These are phyloP conservation scores for Penicillium canariense DNA, from an alignment of 495 filamentous ascomycete genomes.

Conservation along the genomic window DNA sequence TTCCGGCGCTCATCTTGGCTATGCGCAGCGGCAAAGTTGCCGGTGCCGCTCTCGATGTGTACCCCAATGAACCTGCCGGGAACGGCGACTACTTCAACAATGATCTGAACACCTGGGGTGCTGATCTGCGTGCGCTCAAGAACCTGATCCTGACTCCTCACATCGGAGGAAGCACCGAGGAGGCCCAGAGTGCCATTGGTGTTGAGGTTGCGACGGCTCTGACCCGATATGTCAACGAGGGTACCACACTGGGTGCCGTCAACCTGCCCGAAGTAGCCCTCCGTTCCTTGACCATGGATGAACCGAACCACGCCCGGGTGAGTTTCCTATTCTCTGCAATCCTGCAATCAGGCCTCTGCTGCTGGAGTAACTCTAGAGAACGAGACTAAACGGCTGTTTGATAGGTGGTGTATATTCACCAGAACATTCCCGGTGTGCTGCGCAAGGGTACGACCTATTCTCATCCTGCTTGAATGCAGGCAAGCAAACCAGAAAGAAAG, in stretches of 20 bases:
- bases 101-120: slow-evolving; percentile 80
- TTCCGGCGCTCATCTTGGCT: slow-evolving; percentile 84
- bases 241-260: slow-evolving; percentile 83
- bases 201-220: slow-evolving; percentile 86
- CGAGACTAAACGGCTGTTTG: slow-evolving; percentile 9
- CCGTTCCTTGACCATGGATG: slow-evolving; percentile 80
- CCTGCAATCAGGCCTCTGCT: not conserved
- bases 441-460: slow-evolving; percentile 57
- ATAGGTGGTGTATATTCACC: slow-evolving; percentile 89
- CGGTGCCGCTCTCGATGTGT: slow-evolving; percentile 94
- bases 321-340: slow-evolving; percentile 20
- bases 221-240: slow-evolving; percentile 89
- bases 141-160: slow-evolving; percentile 96
- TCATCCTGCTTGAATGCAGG: not conserved
- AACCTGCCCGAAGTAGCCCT: slow-evolving; percentile 94
- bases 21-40: slow-evolving; percentile 87
- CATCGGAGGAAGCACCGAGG: slow-evolving; percentile 96
- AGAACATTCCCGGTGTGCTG: slow-evolving; percentile 92
- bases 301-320: slow-evolving; percentile 81
- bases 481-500: not conserved
- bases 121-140: slow-evolving; percentile 78
- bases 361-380: not conserved
- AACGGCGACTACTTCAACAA: slow-evolving; percentile 95
- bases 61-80: slow-evolving; percentile 85
- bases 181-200: slow-evolving; percentile 95